Base-by-base conservation (phyloP, 2,329 filamentous ascomycete species). In the Colletotrichum sp. region DNA sequence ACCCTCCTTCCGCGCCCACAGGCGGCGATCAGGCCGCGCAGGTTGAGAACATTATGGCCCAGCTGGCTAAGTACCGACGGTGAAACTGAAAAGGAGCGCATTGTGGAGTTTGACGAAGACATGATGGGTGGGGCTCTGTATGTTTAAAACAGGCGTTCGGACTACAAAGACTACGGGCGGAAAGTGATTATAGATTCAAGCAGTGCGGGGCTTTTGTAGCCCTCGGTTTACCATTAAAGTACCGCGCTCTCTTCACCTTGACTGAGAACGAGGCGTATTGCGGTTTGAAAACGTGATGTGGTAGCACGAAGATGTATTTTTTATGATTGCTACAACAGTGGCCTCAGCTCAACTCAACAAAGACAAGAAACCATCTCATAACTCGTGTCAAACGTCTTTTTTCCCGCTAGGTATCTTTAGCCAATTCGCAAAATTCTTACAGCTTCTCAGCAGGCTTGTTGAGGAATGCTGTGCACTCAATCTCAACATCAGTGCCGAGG, bases 11-110 rank as follows among this genome's bases (percentile, higher is more conserved):
- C 12, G 58, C 43, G 15, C 38, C 67, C 9, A 28, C 64, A 3
- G 77, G 76, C 78, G 80, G 81, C 15, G 84, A 85, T 71, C 83
- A 86, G 15, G 86, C 87, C 10, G 86, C 92, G 15, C 88, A 92
- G 69, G 88, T 95, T 79, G 91, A 93, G 82, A 93, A 94, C 79
- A 94, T 96, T 67, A 94, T 96, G 90, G 92, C 93, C 16, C 92
- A 94, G 80, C 85, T 95, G 75, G 91, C 93, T 63, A 91, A 90
- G 79, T 93, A 91, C 80, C 88, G 92, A 77, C 90, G 92, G 81
- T 92, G 80, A 81, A 73, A 67, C 58, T 43, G 30, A 70, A 30
- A 55, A 30, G 24, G 30, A 15, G 63, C 36, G 9, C 10, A 21
- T 52, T 28, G 58, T 12, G 26, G 55, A 52, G 58, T 18, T 61